Evolutionary conservation across 257 asterid species (phyloP).

Genomic region (Solanum neorickii): DNA sequence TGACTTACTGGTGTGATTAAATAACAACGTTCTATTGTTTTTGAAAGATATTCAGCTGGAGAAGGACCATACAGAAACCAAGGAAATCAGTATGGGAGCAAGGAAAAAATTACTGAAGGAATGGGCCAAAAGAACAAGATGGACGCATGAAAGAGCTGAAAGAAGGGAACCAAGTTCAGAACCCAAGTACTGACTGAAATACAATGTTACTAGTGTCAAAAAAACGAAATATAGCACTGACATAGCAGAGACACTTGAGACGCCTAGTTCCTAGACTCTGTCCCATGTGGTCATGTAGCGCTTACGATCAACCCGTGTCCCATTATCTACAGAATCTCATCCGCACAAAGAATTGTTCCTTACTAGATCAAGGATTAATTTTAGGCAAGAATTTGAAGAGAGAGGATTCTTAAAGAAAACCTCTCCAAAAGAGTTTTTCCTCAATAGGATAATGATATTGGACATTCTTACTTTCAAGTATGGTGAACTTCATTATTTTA

Average conservation of each 20-base stretch:
- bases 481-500: background rate
- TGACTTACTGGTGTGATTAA: background rate
- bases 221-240: background rate
- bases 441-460: background rate
- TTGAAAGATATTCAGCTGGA: background rate
- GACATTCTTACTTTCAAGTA: background rate
- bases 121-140: background rate
- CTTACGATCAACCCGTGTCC: background rate
- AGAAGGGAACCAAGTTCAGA: background rate
- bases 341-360: background rate
- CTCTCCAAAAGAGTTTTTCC: background rate
- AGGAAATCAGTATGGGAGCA: background rate
- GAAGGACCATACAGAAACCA: background rate
- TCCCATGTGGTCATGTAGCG: background rate
- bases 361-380: background rate
- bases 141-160: background rate
- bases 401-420: background rate
- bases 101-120: background rate
- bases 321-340: background rate
- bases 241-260: background rate
- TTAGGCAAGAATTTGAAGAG: background rate
- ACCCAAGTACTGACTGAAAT: too few species aligned
- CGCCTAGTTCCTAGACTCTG: background rate
- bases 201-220: too few species aligned
- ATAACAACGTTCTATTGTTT: background rate